These are phyloP conservation scores for Colletotrichum phormii DNA, from an alignment of 2,329 filamentous ascomycete species.

Conservation along the genomic window DNA sequence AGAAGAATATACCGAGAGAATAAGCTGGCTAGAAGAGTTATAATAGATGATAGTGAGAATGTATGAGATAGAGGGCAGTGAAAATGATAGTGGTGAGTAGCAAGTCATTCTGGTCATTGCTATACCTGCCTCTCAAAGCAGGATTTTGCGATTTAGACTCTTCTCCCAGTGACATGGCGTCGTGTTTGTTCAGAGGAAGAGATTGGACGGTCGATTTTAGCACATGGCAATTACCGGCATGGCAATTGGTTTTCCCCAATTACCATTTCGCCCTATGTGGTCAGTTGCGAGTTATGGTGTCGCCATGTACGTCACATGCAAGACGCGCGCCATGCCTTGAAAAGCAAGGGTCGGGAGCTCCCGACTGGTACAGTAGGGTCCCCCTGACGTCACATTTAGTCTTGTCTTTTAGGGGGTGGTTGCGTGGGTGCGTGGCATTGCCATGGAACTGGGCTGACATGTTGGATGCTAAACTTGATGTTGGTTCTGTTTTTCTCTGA, in stretches of 20 bases:
- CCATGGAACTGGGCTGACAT: neutral
- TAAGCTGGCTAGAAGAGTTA: too few relatives aligned
- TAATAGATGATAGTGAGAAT: too few relatives aligned
- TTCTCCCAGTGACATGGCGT: neutral
- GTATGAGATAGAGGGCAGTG: too few relatives aligned
- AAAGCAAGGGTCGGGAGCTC: slow-evolving; percentile 32
- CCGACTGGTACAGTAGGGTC: slow-evolving; percentile 31
- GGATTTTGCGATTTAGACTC: neutral
- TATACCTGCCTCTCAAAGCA: too few relatives aligned
- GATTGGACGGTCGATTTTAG: neutral
- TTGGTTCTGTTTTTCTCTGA: neutral
- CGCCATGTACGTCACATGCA: slow-evolving; percentile 32
- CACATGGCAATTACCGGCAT: neutral
- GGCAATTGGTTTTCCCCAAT: neutral
- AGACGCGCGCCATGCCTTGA: slow-evolving; percentile 5
- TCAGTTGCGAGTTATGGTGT: too few relatives aligned
- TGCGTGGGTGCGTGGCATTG: neutral
- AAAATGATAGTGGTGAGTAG: too few relatives aligned
- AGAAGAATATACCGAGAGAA: too few relatives aligned
- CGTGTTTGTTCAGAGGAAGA: neutral
- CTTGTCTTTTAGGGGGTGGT: neutral
- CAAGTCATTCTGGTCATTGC: too few relatives aligned
- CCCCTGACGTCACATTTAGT: slow-evolving; percentile 27
- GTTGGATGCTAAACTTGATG: neutral
- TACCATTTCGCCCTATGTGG: neutral